phyloP scores from a whole-genome alignment of 106 monocot species.

The Acorus calamus region DNA sequence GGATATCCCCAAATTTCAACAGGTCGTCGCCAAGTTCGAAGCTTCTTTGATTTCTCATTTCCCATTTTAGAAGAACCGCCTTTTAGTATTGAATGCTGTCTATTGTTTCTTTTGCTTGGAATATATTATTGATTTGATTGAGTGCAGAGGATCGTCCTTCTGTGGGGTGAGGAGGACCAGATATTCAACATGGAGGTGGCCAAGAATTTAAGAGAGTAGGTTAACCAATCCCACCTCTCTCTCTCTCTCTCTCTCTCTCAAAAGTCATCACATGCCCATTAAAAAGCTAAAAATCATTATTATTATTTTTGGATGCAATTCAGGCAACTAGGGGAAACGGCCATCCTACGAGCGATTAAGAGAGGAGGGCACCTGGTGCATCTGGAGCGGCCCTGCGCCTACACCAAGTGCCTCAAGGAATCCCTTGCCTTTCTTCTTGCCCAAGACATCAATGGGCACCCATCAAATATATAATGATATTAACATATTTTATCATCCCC shows the following conservation, averaged over 20 bases:
- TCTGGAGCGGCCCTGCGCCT: constrained; percentile 62
- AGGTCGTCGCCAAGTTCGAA: constrained; percentile 21
- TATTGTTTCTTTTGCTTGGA: no score
- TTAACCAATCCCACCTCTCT: constrained; percentile 1
- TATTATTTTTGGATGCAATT: background rate
- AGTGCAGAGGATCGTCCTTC: constrained; percentile 59
- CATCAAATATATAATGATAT: no score
- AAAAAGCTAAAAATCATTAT: background rate
- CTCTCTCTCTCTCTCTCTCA: background rate
- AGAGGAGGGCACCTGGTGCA: constrained; percentile 83
- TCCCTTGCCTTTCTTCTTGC: constrained; percentile 39
- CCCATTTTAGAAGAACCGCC: background rate
- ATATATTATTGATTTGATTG: background rate
- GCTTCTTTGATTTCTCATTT: background rate
- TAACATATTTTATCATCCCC: no score
- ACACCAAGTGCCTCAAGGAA: constrained; percentile 48
- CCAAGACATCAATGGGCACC: background rate
- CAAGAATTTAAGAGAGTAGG: constrained; percentile 62
- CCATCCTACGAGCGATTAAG: constrained; percentile 35
- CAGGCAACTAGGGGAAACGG: constrained; percentile 73
- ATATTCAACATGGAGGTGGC: constrained; percentile 76
- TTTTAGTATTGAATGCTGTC: background rate
- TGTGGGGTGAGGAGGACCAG: constrained; percentile 90
- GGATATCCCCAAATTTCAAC: constrained; percentile 24
- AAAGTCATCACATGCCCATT: background rate